Base-by-base conservation (phyloP, 2,329 filamentous ascomycete genomes). In the Nothophaeocryptopus gaeumannii region DNA sequence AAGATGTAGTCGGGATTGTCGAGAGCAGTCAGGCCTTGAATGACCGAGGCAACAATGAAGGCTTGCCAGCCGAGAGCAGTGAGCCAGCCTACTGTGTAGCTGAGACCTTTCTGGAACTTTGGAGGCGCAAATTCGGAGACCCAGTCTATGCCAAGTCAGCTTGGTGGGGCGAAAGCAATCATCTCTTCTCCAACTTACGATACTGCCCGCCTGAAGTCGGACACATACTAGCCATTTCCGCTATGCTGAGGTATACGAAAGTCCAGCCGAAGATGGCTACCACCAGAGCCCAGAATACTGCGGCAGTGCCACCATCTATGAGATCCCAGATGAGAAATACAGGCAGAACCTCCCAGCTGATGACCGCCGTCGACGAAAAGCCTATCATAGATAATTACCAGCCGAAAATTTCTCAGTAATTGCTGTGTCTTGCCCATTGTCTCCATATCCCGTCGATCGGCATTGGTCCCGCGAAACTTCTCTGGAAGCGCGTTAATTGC, bases 81-180 rank as follows among this genome's bases (percentile, higher is more conserved):
- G 14, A 60, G 50, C 58, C 58, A 63, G 15, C 60, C 57, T 13
- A 45, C 32, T 5, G 73, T 59, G 43, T 74, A 75, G 53, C 69
- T 73, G 44, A 74, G 63, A 51, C 72, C 68, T 31, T 66, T 69
- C 46, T 70, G 70, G 33, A 61, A 68, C 2, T 62, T 67, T 7
- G 59, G 59, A 15, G 72, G 72, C 2, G 69, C 68, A 13, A 73
- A 65, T 16, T 72, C 61, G 2, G 64, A 67, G 0, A 71, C 70
- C 69, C 55, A 62, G 20, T 58, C 5, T 34, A 8, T 26, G 9
- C 8, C 7, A 26, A 7, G 7, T 26, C 20, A 26, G 20, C 20
- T 26, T 26, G 3, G 20, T 26, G 20, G 20, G 20, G 7, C 20
- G 7, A 26, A 26, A 26, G 20, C 3, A 26, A 26, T 3, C 7